Evolutionary conservation across 1,284 basidiomycete genomes (phyloP), one percentile per base, ranked within the genome.

Genomic region (Ustilago sp.): DNA sequence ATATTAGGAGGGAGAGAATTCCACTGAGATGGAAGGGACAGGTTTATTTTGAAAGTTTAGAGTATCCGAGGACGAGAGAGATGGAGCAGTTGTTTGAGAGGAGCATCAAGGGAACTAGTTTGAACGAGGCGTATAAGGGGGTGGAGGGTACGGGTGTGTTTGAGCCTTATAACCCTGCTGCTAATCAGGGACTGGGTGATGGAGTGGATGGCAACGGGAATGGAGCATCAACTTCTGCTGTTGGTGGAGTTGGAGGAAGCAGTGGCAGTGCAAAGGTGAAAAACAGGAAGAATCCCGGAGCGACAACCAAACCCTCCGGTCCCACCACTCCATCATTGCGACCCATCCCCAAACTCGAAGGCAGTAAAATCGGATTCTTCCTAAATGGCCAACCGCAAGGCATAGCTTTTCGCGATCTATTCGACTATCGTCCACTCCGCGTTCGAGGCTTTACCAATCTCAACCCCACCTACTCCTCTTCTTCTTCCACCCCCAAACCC

Each of bases 11-110:
- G 28, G 84, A 85, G 28, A 77, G 82, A 3, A 72, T 86, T 62
- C 91, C 95, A 2, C 96, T 99, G 83, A 92, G 94, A 65, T 94
- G 94, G 88, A 95, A 95, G 86, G 93, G 93, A n/a, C 94, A 96
- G 86, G 91, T 94, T 73, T 96, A 97, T 86, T 98, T 98, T 86
- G 97, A 99, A 87, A 92, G 91, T 74, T 89, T 94, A 77, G 96
- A 99, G 86, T 98, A 98, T 85, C 88, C 91, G 1, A 90, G 91
- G 65, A 91, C 90, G n/a, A 96, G 95, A 85, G 97, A 99, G 88
- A 99, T 99, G 97, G 89, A 91, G 32, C 89, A 85, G 45, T 82
- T 89, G 28, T 88, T 88, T 72, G 88, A 88, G 19, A 85, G 86
- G 59, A 81, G 86, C 35, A 82, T 87, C 38, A 74, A 68, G 47